Percentiles rank a stretch among this genome's conserved stretches.
phyloP scores from a whole-genome alignment of 495 filamentous ascomycete species.

The Podospora tetraspora region DNA sequence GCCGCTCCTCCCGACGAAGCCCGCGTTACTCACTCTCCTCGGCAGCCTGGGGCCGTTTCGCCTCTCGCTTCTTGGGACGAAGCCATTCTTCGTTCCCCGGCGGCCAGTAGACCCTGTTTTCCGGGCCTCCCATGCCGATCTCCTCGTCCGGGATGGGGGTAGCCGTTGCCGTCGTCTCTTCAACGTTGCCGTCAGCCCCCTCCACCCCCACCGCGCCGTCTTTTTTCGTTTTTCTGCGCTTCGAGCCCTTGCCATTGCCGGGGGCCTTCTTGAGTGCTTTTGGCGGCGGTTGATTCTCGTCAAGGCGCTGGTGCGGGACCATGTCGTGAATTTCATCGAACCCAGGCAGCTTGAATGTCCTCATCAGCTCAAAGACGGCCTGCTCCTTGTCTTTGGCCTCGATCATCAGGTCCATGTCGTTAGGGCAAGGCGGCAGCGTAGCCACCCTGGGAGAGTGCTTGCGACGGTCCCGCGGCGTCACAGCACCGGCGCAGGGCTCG shows the following conservation, averaged over 20 bases:
- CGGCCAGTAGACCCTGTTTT: constrained; percentile 91
- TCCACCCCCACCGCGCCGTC: constrained; percentile 31
- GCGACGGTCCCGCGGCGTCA: constrained; percentile 68
- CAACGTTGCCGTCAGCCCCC: constrained; percentile 45
- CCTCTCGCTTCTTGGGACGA: constrained; percentile 65
- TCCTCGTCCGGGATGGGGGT: constrained; percentile 61
- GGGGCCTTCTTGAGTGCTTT: constrained; percentile 46
- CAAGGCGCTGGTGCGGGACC: constrained; percentile 66
- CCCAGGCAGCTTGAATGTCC: constrained; percentile 74
- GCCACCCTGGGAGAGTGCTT: constrained; percentile 78
- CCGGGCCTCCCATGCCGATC: constrained; percentile 79
- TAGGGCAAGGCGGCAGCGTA: constrained; percentile 73
- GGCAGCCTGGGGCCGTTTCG: constrained; percentile 40
- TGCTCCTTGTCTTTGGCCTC: constrained; percentile 99
- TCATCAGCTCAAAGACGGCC: constrained; percentile 91
- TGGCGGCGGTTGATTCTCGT: constrained; percentile 65
- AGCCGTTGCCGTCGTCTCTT: constrained; percentile 29
- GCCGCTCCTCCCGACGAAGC: background rate
- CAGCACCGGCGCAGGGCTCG: constrained; percentile 67
- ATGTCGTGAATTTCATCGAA: constrained; percentile 72
- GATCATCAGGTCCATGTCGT: constrained; percentile 92
- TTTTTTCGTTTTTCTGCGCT: constrained; percentile 21
- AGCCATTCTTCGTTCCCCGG: constrained; percentile 87
- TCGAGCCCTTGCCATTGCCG: constrained; percentile 22
- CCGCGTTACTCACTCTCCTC: constrained; percentile 3